These are phyloP conservation scores for Colletotrichum endophyticum DNA, from an alignment of 2,329 filamentous ascomycete genomes.

Conservation along the genomic window DNA sequence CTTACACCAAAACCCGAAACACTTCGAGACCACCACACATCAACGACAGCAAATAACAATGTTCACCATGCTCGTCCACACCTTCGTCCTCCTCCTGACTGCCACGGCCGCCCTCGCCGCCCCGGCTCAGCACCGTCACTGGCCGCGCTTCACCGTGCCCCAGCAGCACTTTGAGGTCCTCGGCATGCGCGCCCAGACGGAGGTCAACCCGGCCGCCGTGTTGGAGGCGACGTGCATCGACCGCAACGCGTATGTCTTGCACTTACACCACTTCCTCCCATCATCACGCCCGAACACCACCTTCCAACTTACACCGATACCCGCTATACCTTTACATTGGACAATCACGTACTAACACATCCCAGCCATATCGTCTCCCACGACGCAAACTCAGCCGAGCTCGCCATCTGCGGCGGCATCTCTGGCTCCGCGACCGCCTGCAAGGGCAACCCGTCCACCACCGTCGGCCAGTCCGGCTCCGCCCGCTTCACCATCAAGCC, in stretches of 20 bases:
- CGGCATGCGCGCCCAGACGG: conserved; percentile 39
- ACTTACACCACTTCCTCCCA: neutral
- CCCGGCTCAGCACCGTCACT: conserved; percentile 26
- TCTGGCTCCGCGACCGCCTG: conserved; percentile 50
- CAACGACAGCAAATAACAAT: conserved; percentile 28
- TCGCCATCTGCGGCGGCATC: conserved; percentile 58
- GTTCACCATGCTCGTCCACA: conserved; percentile 33
- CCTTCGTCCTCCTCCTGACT: conserved; percentile 34
- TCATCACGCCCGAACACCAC: neutral
- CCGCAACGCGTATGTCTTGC: conserved; percentile 39
- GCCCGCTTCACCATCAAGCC: conserved; percentile 53
- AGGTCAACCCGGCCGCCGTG: conserved; percentile 45
- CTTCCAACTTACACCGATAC: neutral
- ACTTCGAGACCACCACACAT: neutral
- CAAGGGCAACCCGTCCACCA: conserved; percentile 46
- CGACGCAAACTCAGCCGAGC: conserved; percentile 52
- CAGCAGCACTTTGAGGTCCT: conserved; percentile 51
- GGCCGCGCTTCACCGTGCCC: conserved; percentile 41
- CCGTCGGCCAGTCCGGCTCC: conserved; percentile 49
- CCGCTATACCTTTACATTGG: neutral
- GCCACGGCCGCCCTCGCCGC: conserved; percentile 35
- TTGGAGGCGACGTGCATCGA: conserved; percentile 45
- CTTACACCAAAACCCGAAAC: neutral
- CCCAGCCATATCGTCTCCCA: conserved; percentile 48
- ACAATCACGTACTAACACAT: neutral